Conservation (phyloP, 2,329 filamentous ascomycete species). For the Aotearoamyces nothofagi region DNA sequence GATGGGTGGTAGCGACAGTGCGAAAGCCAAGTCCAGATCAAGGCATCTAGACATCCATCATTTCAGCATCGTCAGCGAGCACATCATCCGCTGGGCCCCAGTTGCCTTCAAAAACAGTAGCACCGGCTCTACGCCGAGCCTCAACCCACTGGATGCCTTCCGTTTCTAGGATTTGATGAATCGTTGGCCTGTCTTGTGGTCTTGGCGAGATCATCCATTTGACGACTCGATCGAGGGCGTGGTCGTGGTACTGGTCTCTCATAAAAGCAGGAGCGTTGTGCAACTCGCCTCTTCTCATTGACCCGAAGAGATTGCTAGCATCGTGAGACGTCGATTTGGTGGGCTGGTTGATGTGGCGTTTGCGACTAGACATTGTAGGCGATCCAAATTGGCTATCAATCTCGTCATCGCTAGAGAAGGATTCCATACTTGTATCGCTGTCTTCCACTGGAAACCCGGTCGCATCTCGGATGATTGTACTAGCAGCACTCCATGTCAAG, state of each 20-base stretch:
- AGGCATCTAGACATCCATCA: constrained; percentile 20
- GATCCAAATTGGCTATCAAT: constrained; percentile 22
- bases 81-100: constrained; percentile 65
- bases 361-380: constrained; percentile 16
- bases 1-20: constrained; percentile 1
- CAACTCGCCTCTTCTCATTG: constrained; percentile 36
- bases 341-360: constrained; percentile 14
- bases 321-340: constrained; percentile 18
- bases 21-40: constrained; percentile 1
- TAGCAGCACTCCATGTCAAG: constrained; percentile 66
- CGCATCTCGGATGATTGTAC: constrained; percentile 57
- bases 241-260: constrained; percentile 54
- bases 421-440: constrained; percentile 16
- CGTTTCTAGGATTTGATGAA: constrained; percentile 57
- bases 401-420: constrained; percentile 24
- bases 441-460: constrained; percentile 48
- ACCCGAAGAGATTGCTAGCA: constrained; percentile 20
- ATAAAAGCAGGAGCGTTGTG: constrained; percentile 73
- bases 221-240: constrained; percentile 73
- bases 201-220: constrained; percentile 75
- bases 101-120: constrained; percentile 91
- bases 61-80: constrained; percentile 20
- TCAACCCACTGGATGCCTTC: constrained; percentile 71
- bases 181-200: constrained; percentile 56
- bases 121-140: constrained; percentile 62